phyloP scores from a whole-genome alignment of 208 protist species.

The Leishmania braziliensis region DNA sequence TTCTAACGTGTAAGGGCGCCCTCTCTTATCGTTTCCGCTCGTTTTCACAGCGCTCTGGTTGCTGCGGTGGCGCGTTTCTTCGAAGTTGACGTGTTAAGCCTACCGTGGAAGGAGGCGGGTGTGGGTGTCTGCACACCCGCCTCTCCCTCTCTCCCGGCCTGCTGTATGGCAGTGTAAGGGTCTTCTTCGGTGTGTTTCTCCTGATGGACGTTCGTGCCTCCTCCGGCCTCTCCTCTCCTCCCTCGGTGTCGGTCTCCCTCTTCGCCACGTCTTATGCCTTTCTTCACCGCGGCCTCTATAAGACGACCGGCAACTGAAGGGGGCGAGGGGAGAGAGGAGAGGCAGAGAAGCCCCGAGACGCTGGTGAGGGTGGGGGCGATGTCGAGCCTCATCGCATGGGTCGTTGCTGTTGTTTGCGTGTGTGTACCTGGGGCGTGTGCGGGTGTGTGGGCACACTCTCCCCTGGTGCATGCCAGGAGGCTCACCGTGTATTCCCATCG shows the following conservation, averaged over 20 bases:
- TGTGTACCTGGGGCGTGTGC: background rate
- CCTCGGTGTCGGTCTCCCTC: too few species aligned
- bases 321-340: background rate
- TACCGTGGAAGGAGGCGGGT: background rate
- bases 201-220: background rate
- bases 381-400: background rate
- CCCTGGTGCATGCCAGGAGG: background rate
- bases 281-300: background rate
- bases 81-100: background rate
- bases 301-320: background rate
- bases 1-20: constrained; percentile 3
- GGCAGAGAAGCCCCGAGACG: background rate
- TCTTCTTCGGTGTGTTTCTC: background rate
- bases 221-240: background rate
- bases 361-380: background rate
- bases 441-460: background rate
- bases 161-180: background rate
- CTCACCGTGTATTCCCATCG: background rate
- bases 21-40: background rate
- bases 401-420: background rate
- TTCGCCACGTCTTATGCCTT: too few species aligned
- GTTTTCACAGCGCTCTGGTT: too few species aligned
- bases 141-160: background rate
- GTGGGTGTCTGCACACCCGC: background rate
- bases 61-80: background rate